These are phyloP conservation scores for Hyaloscypha finlandica DNA, from an alignment of 495 filamentous ascomycete genomes.

Conservation along the genomic window DNA sequence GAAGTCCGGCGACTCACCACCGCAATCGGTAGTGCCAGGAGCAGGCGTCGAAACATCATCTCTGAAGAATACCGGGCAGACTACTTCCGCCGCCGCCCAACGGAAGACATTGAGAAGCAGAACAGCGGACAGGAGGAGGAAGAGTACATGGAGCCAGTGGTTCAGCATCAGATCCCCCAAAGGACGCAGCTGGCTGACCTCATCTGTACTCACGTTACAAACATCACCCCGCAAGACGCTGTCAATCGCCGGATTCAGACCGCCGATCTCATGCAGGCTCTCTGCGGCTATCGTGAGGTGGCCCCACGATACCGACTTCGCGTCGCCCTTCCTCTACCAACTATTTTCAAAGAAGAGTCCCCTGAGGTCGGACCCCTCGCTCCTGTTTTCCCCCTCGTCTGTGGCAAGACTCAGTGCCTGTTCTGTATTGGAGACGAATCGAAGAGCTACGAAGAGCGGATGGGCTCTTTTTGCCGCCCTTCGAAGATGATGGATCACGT, in stretches of 20 bases:
- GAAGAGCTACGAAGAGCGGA: conserved; percentile 22
- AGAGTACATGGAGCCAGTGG: neutral
- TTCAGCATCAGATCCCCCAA: neutral
- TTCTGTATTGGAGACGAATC: conserved; percentile 20
- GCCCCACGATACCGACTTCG: neutral
- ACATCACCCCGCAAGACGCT: neutral
- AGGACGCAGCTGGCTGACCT: neutral
- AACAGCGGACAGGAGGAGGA: neutral
- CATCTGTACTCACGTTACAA: neutral
- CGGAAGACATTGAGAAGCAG: neutral
- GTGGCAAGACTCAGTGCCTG: conserved; percentile 11
- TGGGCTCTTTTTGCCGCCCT: conserved; percentile 10
- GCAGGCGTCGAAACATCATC: neutral
- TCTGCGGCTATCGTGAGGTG: neutral
- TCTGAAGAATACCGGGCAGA: neutral
- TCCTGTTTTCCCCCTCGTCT: neutral
- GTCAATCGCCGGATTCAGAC: neutral
- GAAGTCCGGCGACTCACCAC: conserved; percentile 18
- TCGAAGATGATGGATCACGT: conserved; percentile 17
- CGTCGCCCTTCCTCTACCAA: neutral
- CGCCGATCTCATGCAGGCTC: neutral
- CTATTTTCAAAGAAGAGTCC: conserved; percentile 8
- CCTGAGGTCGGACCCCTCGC: conserved; percentile 20
- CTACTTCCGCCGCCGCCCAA: conserved; percentile 2
- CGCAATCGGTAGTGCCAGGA: neutral